These are phyloP conservation scores for Potentilla sterilis DNA, from an alignment of 306 rosid genomes.

Conservation along the genomic window DNA sequence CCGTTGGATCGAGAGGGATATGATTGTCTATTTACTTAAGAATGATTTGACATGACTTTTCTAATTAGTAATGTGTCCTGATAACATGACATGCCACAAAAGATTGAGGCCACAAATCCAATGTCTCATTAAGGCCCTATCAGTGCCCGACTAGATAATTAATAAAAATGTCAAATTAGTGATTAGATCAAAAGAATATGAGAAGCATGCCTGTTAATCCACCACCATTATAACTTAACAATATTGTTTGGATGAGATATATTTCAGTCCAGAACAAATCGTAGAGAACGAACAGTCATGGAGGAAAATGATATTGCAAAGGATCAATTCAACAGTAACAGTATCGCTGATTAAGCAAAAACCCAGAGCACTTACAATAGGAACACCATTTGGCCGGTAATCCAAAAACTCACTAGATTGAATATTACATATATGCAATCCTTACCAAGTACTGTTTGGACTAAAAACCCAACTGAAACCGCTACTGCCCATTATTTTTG, in stretches of 20 bases:
- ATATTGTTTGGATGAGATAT: background rate
- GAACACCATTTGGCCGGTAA: background rate
- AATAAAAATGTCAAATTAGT: background rate
- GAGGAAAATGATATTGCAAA: background rate
- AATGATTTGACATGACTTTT: too few relatives aligned
- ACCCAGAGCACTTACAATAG: conserved; percentile 1
- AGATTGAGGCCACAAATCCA: too few relatives aligned
- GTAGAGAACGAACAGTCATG: background rate
- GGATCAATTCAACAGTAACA: background rate
- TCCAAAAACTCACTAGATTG: conserved; percentile 8
- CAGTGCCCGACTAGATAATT: background rate
- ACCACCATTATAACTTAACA: background rate
- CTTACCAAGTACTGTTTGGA: background rate
- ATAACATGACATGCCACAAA: too few relatives aligned
- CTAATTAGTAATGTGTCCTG: too few relatives aligned
- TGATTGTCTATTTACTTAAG: too few relatives aligned
- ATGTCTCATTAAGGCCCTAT: too few relatives aligned
- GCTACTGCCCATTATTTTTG: conserved; percentile 10
- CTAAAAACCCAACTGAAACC: conserved; percentile 13
- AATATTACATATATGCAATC: background rate
- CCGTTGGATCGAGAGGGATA: too few relatives aligned
- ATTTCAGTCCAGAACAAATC: background rate
- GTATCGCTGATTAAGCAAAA: background rate
- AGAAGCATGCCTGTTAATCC: background rate
- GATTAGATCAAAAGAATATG: background rate